Percentiles rank a stretch among this genome's conserved stretches.
phyloP scores from a whole-genome alignment of 2,329 filamentous ascomycete genomes.

The Thelonectria blattea region DNA sequence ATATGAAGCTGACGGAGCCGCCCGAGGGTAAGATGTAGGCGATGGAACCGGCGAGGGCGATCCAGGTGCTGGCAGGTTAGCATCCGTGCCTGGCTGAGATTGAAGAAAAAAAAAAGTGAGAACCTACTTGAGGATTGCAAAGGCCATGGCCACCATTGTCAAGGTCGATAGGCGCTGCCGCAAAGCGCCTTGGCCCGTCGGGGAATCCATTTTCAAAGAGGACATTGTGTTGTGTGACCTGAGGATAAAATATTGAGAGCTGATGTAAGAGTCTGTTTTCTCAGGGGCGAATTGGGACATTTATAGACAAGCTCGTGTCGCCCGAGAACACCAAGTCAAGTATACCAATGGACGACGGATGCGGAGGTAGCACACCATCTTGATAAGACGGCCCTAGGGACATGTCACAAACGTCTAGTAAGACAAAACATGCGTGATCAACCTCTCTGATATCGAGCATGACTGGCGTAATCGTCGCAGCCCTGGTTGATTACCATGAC shows the following conservation, averaged over 20 bases:
- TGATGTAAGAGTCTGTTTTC: background rate
- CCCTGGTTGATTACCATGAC: background rate
- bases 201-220: background rate
- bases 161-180: slow-evolving; percentile 47
- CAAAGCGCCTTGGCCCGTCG: background rate
- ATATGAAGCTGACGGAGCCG: slow-evolving; percentile 50
- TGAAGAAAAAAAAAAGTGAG: background rate
- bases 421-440: background rate
- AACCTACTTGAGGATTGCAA: slow-evolving; percentile 49
- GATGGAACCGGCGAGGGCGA: slow-evolving; percentile 50
- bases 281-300: background rate
- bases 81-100: too few relatives aligned
- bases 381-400: background rate
- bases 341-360: background rate
- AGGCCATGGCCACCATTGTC: slow-evolving; percentile 52
- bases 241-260: background rate
- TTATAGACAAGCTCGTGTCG: background rate
- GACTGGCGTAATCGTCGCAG: background rate
- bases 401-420: background rate
- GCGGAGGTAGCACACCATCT: background rate
- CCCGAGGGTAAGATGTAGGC: slow-evolving; percentile 50
- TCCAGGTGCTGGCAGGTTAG: slow-evolving; percentile 32
- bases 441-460: background rate
- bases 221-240: background rate
- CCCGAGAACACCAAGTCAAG: background rate